Evolutionary conservation across 176 grass and related monocot genomes (phyloP), one percentile per base, ranked within the genome.

Genomic region (maize (Zea mays)): DNA sequence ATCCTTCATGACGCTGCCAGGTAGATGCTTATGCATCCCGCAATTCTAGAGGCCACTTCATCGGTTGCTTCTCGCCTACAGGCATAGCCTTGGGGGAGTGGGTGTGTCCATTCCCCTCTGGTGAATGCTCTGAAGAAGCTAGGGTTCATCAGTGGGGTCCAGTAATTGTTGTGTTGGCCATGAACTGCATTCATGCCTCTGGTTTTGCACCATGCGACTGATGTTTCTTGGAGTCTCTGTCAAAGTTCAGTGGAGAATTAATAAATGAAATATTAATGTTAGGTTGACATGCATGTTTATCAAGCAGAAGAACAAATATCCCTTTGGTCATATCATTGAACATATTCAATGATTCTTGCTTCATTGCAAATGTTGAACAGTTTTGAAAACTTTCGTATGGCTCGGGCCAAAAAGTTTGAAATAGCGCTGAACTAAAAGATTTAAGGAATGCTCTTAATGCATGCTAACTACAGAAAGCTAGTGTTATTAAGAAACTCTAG

Each of bases 221-320:
- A 0, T 27, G 27, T 1, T 27, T 27, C 27, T 27, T 27, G 27
- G 27, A 27, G 27, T 27, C 27, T 27, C 27, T 27, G 27, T 27
- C 27, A 27, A 27, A 27, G 27, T 0, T 27, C 27, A 27, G 1
- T 27, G 27, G 27, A 27, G 75, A 75, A 89, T 97, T 88, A 4
- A 97, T 55, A 77, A 70, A 86, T 57, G 81, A 85, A 41, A 97
- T 83, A 41, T 83, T 78, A 48, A 97, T 84, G 71, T 88, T 97
- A 73, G 88, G 75, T 16, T 80, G 74, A 70, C 93, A 97, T 15
- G 90, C 90, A 66, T 59, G 67, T 35, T 49, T 89, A 58, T 97
- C 90, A 56, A 91, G 83, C 71, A 97, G 42, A 77, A 93, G 93
- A 19, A 93, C 55, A 83, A 97, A 97, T 76, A 81, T 84, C 54